Evolutionary conservation across 345 rosid genomes (phyloP).

Genomic region (Melastoma malabathricum): DNA sequence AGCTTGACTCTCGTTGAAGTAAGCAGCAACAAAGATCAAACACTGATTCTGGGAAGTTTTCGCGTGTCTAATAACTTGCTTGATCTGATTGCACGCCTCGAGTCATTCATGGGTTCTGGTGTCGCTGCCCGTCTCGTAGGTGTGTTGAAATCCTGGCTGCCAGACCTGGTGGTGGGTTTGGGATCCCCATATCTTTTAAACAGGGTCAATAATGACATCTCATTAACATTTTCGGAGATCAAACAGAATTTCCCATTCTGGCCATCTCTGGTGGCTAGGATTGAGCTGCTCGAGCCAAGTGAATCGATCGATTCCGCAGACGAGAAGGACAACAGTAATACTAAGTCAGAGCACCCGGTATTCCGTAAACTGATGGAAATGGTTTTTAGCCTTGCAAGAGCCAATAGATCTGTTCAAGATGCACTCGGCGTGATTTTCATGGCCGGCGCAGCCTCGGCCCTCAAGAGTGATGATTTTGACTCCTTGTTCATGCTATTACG

Average conservation of each 20-base stretch:
- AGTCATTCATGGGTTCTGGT: conserved; percentile 33
- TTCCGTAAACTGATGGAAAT: conserved; percentile 30
- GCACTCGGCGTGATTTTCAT: conserved; percentile 54
- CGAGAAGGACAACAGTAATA: conserved; percentile 17
- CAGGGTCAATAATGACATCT: conserved; percentile 20
- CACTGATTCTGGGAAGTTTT: conserved; percentile 37
- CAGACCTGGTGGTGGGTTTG: conserved; percentile 74
- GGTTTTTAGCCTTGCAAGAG: conserved; percentile 30
- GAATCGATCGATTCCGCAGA: conserved; percentile 16
- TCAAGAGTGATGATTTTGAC: conserved; percentile 45
- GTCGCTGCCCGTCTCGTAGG: conserved; percentile 40
- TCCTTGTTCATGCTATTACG: conserved; percentile 46
- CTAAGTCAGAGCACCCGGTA: conserved; percentile 21
- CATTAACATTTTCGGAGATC: conserved; percentile 20
- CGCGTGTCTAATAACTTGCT: conserved; percentile 48
- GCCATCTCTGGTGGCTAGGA: conserved; percentile 42
- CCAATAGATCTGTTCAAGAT: conserved; percentile 32
- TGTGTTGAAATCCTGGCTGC: conserved; percentile 63
- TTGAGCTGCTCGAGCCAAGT: conserved; percentile 27
- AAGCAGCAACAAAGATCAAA: conserved; percentile 24
- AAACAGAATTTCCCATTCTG: conserved; percentile 49
- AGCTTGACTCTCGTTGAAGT: conserved; percentile 26
- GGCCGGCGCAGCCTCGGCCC: conserved; percentile 29
- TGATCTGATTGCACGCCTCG: conserved; percentile 35
- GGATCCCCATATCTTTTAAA: conserved; percentile 37